These are phyloP conservation scores for Hydnomerulius pinastri DNA, from an alignment of 768 basidiomycete genomes.

Conservation along the genomic window DNA sequence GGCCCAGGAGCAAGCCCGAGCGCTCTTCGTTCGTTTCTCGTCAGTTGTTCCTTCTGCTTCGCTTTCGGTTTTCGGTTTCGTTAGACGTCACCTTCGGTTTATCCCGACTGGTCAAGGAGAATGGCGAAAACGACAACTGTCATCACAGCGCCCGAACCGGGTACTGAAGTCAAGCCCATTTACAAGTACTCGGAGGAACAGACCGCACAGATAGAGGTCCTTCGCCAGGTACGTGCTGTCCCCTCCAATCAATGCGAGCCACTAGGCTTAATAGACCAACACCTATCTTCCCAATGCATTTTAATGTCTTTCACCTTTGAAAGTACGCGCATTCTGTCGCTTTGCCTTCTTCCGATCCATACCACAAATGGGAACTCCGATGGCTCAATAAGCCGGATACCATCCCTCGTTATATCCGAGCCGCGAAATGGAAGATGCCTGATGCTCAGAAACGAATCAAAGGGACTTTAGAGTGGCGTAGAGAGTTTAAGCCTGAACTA, in stretches of 20 bases:
- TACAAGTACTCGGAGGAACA: slow-evolving; percentile 68
- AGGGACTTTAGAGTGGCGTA: slow-evolving; percentile 79
- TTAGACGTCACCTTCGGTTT: not conserved
- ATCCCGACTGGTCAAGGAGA: not conserved
- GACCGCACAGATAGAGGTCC: slow-evolving; percentile 52
- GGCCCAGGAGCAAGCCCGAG: not conserved
- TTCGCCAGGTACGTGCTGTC: slow-evolving; percentile 54
- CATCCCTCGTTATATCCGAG: slow-evolving; percentile 73
- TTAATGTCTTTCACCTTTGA: too few species aligned
- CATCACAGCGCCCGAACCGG: slow-evolving; percentile 56
- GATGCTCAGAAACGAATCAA: slow-evolving; percentile 80
- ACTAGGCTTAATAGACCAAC: not conserved
- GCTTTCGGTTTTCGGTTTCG: not conserved
- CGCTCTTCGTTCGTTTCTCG: not conserved
- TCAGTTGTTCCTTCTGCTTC: not conserved
- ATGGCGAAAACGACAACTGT: slow-evolving; percentile 50
- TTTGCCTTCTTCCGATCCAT: slow-evolving; percentile 68
- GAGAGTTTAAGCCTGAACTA: slow-evolving; percentile 83
- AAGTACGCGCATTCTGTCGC: slow-evolving; percentile 70
- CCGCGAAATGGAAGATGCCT: slow-evolving; percentile 78
- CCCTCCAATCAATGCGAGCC: not conserved
- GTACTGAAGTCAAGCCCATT: slow-evolving; percentile 53
- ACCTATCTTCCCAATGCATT: too few species aligned
- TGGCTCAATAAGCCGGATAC: slow-evolving; percentile 75
- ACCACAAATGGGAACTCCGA: slow-evolving; percentile 73